Conservation (phyloP, 441 rosid genomes). For the Erysimum cheiri region DNA sequence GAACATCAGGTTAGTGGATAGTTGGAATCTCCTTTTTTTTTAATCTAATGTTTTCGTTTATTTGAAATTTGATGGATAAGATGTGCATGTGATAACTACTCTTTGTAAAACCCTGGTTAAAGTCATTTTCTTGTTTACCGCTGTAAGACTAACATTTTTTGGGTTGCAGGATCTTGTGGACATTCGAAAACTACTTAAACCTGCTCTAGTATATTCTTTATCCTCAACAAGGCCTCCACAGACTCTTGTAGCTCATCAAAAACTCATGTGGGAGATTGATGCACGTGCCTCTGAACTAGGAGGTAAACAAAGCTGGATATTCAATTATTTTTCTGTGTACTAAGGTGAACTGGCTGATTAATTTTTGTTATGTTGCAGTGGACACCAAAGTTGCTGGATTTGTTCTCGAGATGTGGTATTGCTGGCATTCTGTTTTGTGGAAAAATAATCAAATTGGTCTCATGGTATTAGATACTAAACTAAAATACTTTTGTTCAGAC, state of each 20-base stretch:
- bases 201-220: conserved; percentile 64
- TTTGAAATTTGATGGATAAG: conserved; percentile 5
- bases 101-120: conserved; percentile 18
- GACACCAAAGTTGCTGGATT: conserved; percentile 62
- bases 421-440: conserved; percentile 97
- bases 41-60: background rate
- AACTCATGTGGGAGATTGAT: conserved; percentile 80
- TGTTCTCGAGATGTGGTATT: conserved; percentile 93
- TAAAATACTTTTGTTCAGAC: conserved; percentile 18
- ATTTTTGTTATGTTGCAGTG: conserved; percentile 53
- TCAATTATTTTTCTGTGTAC: conserved; percentile 20
- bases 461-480: conserved; percentile 54
- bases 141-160: conserved; percentile 25
- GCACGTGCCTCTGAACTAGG: conserved; percentile 68
- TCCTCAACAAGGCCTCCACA: conserved; percentile 84
- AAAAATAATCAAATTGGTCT: conserved; percentile 51
- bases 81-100: conserved; percentile 24
- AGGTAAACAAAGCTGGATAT: conserved; percentile 47
- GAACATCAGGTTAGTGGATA: conserved; percentile 61
- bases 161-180: conserved; percentile 56
- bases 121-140: conserved; percentile 8
- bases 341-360: conserved; percentile 28
- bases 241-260: conserved; percentile 81
- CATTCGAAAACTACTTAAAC: conserved; percentile 55
- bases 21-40: background rate